Percentiles rank a stretch among this genome's conserved stretches.
These are phyloP conservation scores for Metarhizium guizhouense DNA, from an alignment of 2,329 filamentous ascomycete species.

Conservation along the genomic window DNA sequence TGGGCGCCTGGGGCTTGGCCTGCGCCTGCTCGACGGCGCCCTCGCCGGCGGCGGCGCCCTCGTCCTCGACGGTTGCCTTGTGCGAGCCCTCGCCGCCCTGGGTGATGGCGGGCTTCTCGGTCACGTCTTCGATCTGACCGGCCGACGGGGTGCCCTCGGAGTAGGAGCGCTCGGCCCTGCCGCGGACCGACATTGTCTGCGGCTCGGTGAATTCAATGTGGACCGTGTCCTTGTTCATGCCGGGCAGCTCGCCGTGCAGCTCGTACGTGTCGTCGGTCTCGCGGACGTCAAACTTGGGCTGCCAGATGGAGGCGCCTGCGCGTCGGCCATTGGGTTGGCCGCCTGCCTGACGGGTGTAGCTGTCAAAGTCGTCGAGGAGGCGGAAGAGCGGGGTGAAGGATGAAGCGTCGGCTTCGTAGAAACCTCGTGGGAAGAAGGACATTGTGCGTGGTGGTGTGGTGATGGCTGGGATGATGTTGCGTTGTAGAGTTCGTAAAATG, in stretches of 20 bases:
- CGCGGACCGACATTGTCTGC: constrained; percentile 59
- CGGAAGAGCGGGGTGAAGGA: constrained; percentile 48
- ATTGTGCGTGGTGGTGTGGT: constrained; percentile 34
- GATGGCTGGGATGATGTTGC: constrained; percentile 15
- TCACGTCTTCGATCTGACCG: constrained; percentile 31
- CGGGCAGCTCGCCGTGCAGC: constrained; percentile 68
- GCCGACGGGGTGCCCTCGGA: constrained; percentile 32
- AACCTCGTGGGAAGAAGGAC: constrained; percentile 49
- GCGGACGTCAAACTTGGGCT: constrained; percentile 64
- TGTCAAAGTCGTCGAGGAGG: constrained; percentile 49
- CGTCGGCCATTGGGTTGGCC: constrained; percentile 1
- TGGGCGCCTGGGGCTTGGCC: constrained; percentile 8
- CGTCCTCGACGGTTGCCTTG: constrained; percentile 54
- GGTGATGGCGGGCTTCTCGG: constrained; percentile 23
- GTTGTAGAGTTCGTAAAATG: constrained; percentile 14
- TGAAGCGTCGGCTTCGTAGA: constrained; percentile 37
- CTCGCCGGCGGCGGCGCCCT: constrained; percentile 15
- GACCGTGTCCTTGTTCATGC: constrained; percentile 61
- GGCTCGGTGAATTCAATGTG: constrained; percentile 66
- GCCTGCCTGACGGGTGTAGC: constrained; percentile 30
- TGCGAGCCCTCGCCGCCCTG: constrained; percentile 28
- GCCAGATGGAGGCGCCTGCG: constrained; percentile 37
- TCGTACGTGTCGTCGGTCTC: constrained; percentile 58
- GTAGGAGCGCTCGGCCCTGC: constrained; percentile 53
- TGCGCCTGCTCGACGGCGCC: constrained; percentile 12